Percentiles rank a stretch among this genome's conserved stretches.
Evolutionary conservation across 2,329 filamentous ascomycete genomes (phyloP).

Genomic region (Aspergillus amoenus): DNA sequence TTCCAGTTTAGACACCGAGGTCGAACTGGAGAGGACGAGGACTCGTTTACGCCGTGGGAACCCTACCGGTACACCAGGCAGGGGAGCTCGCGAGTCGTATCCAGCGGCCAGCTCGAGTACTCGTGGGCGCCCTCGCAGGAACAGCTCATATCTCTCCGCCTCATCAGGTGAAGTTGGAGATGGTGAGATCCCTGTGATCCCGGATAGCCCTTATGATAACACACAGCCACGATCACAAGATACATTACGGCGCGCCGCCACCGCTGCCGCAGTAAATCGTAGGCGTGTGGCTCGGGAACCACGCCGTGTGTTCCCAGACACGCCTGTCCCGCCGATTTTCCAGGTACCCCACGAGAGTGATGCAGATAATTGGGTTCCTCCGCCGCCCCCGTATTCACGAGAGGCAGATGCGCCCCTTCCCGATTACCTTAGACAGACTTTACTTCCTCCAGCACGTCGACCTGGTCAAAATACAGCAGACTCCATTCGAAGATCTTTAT

Average conservation of each 20-base stretch:
- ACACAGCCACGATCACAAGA: conserved; percentile 68
- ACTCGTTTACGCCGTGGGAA: conserved; percentile 63
- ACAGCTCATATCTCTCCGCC: conserved; percentile 28
- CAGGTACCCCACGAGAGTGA: conserved; percentile 84
- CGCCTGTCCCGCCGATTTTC: conserved; percentile 14
- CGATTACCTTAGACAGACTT: conserved; percentile 34
- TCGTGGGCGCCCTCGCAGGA: conserved; percentile 23
- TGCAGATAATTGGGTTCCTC: conserved; percentile 84
- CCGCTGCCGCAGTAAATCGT: conserved; percentile 71
- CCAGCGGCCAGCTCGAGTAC: conserved; percentile 21
- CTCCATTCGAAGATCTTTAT: conserved; percentile 24
- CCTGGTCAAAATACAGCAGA: conserved; percentile 10
- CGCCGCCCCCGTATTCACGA: conserved; percentile 70
- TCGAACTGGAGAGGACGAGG: conserved; percentile 73
- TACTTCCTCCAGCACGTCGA: conserved; percentile 31
- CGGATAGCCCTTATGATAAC: conserved; percentile 72
- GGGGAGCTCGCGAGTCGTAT: conserved; percentile 23
- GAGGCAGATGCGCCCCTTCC: conserved; percentile 38
- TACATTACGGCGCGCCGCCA: conserved; percentile 69
- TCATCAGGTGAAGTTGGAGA: conserved; percentile 22
- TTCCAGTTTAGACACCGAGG: conserved; percentile 72
- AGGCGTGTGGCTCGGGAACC: conserved; percentile 57
- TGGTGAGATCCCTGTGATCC: conserved; percentile 52
- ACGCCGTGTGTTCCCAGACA: conserved; percentile 44
- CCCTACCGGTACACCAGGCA: conserved; percentile 38